Evolutionary conservation across 257 asterid species (phyloP), one percentile per base, ranked within the genome.

Genomic region (Datura wrightii): DNA sequence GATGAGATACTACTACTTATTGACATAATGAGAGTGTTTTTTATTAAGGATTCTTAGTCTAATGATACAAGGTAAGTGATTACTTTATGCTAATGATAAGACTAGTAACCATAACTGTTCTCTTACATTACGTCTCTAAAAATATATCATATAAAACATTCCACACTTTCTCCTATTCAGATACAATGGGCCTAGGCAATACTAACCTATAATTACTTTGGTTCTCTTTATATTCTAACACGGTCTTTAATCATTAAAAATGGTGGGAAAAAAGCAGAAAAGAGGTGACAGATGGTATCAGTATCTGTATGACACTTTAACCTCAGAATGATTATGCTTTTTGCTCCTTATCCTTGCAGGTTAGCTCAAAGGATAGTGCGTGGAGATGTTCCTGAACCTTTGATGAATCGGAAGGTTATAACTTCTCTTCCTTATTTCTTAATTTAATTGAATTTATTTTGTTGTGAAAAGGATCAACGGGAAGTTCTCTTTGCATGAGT

Each of bases 321-420:
- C 46, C 18, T 50, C 46, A 13, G 46, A 37, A 76, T 76, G 46
- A 52, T 50, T 76, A 67, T 24, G 14, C 14, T 48, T 76, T 69
- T 41, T 69, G 34, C 79, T 41, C 3, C 62, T 31, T 53, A 76
- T 36, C 46, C 46, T 48, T 50, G 82, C 82, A 95, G 99, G 89
- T 92, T 95, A 90, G 99, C 99, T 89, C 99, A 94, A 86, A 88
- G 99, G 88, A 95, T 95, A 85, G 93, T 95, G 52, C 91, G 97
- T 55, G 98, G 99, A 59, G 99, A 95, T 92, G 99, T 95, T 88
- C 99, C 99, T 71, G 99, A 95, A 86, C 97, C 97, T 70, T 88
- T 95, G 84, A 85, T 92, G 72, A 92, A 95, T 87, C 97, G 99
- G 52, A 95, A 93, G 98, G 99, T 95, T 80, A 74, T 84, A 63